Conservation (phyloP, 2,329 filamentous ascomycete species). For the Colletotrichum sp. region DNA sequence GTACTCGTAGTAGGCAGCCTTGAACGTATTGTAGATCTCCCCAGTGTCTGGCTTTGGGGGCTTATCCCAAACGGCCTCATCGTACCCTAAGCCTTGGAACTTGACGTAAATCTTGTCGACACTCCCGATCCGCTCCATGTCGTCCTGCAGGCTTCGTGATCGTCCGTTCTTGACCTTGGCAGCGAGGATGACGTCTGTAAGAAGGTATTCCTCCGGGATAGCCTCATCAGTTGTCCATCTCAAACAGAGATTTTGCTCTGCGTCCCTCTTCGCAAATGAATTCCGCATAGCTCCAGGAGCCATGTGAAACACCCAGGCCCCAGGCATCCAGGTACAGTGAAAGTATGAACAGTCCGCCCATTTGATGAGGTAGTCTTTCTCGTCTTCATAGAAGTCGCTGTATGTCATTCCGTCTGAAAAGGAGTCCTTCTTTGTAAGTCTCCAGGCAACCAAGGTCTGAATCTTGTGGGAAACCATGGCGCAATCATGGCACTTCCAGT, state of each 20-base stretch:
- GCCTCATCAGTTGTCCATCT: slow-evolving; percentile 78
- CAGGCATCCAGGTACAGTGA: slow-evolving; percentile 85
- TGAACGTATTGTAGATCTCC: slow-evolving; percentile 79
- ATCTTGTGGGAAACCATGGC: slow-evolving; percentile 69
- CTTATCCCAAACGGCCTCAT: slow-evolving; percentile 88
- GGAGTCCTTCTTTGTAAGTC: slow-evolving; percentile 65
- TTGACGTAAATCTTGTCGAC: slow-evolving; percentile 83
- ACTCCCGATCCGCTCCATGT: slow-evolving; percentile 73
- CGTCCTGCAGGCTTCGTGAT: slow-evolving; percentile 51
- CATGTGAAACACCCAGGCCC: slow-evolving; percentile 85
- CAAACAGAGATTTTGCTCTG: slow-evolving; percentile 50
- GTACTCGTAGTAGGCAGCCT: slow-evolving; percentile 85
- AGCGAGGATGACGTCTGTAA: slow-evolving; percentile 83
- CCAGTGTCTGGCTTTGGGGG: slow-evolving; percentile 71
- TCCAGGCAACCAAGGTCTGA: slow-evolving; percentile 85
- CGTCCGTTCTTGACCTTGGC: slow-evolving; percentile 55
- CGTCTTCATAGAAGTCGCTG: slow-evolving; percentile 63
- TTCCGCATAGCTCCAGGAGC: slow-evolving; percentile 68
- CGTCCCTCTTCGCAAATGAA: slow-evolving; percentile 76
- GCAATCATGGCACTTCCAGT: slow-evolving; percentile 86
- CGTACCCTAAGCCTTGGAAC: slow-evolving; percentile 90
- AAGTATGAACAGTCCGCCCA: slow-evolving; percentile 85
- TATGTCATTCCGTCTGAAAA: slow-evolving; percentile 58
- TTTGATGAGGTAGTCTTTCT: slow-evolving; percentile 93
- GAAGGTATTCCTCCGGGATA: slow-evolving; percentile 84